Conservation (phyloP, 305 asterid species). For the Euphrasia arctica region DNA sequence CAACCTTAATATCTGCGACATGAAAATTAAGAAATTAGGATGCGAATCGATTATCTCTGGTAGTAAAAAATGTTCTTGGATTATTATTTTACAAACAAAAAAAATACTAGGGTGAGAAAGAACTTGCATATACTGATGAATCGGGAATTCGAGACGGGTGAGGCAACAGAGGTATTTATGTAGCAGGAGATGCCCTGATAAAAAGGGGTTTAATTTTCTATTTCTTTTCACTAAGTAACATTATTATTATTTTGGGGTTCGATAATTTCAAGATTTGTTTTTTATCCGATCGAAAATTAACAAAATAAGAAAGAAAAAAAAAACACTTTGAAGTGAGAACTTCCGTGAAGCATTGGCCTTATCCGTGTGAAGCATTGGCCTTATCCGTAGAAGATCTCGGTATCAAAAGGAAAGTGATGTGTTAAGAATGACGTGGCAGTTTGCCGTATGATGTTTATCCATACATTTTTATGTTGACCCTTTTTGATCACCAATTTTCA, state of each 20-base stretch:
- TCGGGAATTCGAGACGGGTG: background rate
- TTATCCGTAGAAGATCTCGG: background rate
- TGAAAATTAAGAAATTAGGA: background rate
- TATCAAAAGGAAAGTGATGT: background rate
- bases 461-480: background rate
- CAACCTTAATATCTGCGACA: slow-evolving; percentile 26
- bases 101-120: background rate
- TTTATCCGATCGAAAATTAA: background rate
- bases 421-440: slow-evolving; percentile 5
- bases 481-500: too few species aligned
- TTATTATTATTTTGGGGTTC: background rate
- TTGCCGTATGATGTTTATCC: background rate
- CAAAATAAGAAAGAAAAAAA: too few species aligned
- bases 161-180: background rate
- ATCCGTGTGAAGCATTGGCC: background rate
- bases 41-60: background rate
- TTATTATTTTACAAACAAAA: background rate
- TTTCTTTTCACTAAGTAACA: background rate
- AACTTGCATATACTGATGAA: slow-evolving; percentile 1
- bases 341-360: background rate
- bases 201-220: background rate
- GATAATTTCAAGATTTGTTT: background rate
- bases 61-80: background rate
- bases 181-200: slow-evolving; percentile 1
- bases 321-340: background rate